A percentile compares a stretch with the other conserved stretches of the same genome.
phyloP scores from a whole-genome alignment of 345 rosid genomes.

The Gossypium rotundifolium region DNA sequence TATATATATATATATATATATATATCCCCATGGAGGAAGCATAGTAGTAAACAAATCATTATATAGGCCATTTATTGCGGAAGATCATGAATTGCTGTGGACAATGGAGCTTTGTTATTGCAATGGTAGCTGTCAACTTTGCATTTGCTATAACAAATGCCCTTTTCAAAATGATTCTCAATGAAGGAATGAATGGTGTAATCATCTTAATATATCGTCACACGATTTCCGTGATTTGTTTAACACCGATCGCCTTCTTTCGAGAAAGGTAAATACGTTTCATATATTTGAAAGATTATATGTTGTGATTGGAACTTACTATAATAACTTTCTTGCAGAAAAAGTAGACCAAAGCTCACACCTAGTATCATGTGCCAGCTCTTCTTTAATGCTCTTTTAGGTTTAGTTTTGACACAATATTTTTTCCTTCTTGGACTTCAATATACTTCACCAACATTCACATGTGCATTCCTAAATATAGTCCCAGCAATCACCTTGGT shows the following conservation, averaged over 20 bases:
- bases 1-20: too few species aligned
- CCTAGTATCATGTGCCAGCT: conserved; percentile 36
- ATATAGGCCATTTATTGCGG: not conserved
- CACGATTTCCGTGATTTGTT: conserved; percentile 42
- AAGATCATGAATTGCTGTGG: conserved; percentile 29
- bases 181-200: conserved; percentile 53
- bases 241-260: conserved; percentile 56
- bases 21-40: too few species aligned
- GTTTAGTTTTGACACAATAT: conserved; percentile 46
- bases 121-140: conserved; percentile 49
- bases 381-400: conserved; percentile 62
- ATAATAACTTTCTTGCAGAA: conserved; percentile 35
- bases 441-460: conserved; percentile 48
- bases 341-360: conserved; percentile 48
- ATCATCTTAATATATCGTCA: conserved; percentile 63
- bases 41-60: too few species aligned
- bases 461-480: conserved; percentile 53
- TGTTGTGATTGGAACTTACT: not conserved
- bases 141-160: conserved; percentile 51
- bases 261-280: conserved; percentile 49
- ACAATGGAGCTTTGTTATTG: conserved; percentile 46
- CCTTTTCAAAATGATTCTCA: conserved; percentile 51
- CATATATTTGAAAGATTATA: not conserved
- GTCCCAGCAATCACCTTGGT: conserved; percentile 53
- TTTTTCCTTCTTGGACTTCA: conserved; percentile 53